Evolutionary conservation across 78 protist genomes (phyloP).

Genomic region (Protostelium mycophagum): DNA sequence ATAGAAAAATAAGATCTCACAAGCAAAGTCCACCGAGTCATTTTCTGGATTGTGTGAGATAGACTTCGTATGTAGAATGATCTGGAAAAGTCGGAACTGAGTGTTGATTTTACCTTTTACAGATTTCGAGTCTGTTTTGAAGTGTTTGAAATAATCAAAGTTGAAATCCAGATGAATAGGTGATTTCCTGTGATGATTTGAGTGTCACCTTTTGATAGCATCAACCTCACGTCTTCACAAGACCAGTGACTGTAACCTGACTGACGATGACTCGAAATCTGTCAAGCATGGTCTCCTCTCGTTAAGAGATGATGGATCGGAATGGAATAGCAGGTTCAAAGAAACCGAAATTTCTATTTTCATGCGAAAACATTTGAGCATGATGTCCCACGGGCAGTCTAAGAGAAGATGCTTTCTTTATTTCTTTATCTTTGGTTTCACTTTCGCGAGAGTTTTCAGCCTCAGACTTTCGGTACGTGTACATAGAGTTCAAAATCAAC

Average conservation of each 20-base stretch:
- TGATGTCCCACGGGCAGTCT: too few species aligned
- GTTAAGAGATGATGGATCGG: too few species aligned
- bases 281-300: neutral
- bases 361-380: too few species aligned
- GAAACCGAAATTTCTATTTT: too few species aligned
- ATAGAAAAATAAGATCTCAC: neutral
- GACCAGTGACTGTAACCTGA: neutral
- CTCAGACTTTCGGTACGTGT: too few species aligned
- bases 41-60: too few species aligned
- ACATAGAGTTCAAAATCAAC: too few species aligned
- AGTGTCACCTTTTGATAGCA: neutral
- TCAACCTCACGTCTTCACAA: neutral
- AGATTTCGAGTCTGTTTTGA: neutral
- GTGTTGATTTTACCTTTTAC: neutral
- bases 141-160: neutral
- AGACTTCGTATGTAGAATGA: neutral
- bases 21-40: neutral
- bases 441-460: too few species aligned
- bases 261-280: neutral
- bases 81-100: neutral
- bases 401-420: too few species aligned
- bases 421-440: too few species aligned
- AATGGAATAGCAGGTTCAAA: too few species aligned
- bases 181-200: neutral
- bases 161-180: neutral